Base-by-base conservation (phyloP, 352 stramenopile genomes). In the Phytophthora pluvialis region DNA sequence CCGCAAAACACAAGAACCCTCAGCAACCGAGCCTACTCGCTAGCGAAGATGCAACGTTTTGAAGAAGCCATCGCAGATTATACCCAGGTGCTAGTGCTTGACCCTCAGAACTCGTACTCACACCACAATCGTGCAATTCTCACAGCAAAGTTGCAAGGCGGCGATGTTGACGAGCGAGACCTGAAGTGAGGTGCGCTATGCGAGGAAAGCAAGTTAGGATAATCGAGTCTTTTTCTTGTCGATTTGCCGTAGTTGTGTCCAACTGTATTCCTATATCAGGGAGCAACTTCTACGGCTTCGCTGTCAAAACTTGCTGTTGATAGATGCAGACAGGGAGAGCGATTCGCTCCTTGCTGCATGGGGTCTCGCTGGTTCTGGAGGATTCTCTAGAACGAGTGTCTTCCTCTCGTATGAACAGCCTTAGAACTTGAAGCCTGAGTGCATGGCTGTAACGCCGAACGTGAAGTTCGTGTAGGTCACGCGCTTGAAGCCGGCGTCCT, bases 401-500 rank as follows among this genome's bases (percentile, higher is more conserved):
- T 42, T 50, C 18, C 48, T 48, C n/a, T 44, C 38, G 10, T 35
- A 3, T 35, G 31, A 52, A 51, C 40, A 29, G 21, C 16, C 16
- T 60, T 91, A 96, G 35, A 97, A 82, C 79, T 98, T 98, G 77
- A 97, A 99, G 39, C 97, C 97, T 60, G 96, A 98, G 81, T 99
- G 97, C 29, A 99, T 86, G 21, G 98, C 97, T 28, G 99, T 97
- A 56, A 99, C 97, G 51, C 98, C 98, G 58, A 97, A 89, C 18
- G 96, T 99, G 69, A 99, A 95, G 79, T 99, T 99, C 50, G 88
- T 95, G 80, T 99, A 99, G 29, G 86, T 88, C 40, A 97, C 85
- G 65, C 77, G 76, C 64, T 95, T 67, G 78, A 99, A 99, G 36
- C 97, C 97, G n/a, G 88, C 97, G 29, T 88, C 71, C 50, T 95